Base-by-base conservation (phyloP, 1,284 basidiomycete species). In the Amylostereum areolatum region DNA sequence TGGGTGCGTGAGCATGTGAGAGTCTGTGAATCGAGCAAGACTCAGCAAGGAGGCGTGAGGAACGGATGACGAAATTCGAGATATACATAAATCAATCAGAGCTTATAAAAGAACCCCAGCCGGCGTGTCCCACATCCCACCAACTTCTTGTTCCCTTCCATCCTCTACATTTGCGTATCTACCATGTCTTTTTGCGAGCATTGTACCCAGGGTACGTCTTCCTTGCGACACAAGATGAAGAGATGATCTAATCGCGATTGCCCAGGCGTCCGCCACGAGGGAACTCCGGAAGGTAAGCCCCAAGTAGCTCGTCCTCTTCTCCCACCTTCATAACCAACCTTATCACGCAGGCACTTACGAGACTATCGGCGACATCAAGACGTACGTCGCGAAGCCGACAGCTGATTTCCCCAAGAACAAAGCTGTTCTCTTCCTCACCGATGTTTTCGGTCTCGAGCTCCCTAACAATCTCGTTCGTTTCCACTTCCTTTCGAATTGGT, bases 391-490 rank as follows among this genome's bases (percentile, higher is more conserved):
- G 11, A 78, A 70, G 0, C 78, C 78, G 1, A 55, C 62, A 0
- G 59, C 57, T 8, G 72, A 76, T 12, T 81, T 78, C 52, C 58
- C 72, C 36, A 79, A 78, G 56, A 71, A 79, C 57, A 81, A 83
- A 59, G 79, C 74, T 30, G 53, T 87, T 49, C 68, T 82, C 36
- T 74, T 74, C 63, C 57, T 85, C 31, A 62, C 80, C 6, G 87
- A 89, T 57, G 72, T 81, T 46, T 87, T 86, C 56, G 88, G 87
- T 6, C 60, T 81, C 29, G 69, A 73, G n/a, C 66, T 80, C 18
- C 54, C 69, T 61, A 89, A 82, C 63, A 73, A 72, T 56, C 63
- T 69, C 60, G 80, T 72, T 42, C 43, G 66, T 56, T 45, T 46
- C 24, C 43, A 43, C 28, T 24, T 47, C 9, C n/a, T n/a, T 30